phyloP scores from a whole-genome alignment of 2,329 filamentous ascomycete species.

The Pyrenophora graminea region DNA sequence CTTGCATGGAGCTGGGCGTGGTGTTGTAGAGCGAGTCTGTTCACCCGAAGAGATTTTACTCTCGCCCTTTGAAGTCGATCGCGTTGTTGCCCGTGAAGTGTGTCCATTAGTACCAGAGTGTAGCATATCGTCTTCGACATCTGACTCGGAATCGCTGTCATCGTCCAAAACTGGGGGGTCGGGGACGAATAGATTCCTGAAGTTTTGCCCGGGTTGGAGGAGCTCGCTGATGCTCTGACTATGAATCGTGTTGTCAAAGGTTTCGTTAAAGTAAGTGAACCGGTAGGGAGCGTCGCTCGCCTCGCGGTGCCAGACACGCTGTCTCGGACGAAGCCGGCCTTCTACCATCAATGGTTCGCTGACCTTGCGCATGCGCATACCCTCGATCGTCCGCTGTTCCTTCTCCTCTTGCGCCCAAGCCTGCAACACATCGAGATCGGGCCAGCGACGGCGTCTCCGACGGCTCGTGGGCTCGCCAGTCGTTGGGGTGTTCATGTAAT shows the following conservation, averaged over 20 bases:
- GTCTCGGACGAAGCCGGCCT: conserved; percentile 79
- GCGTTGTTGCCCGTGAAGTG: conserved; percentile 31
- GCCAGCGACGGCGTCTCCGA: conserved; percentile 69
- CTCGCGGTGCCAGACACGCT: conserved; percentile 79
- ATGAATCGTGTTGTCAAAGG: conserved; percentile 93
- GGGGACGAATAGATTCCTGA: conserved; percentile 87
- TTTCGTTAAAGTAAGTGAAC: conserved; percentile 99
- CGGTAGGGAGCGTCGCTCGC: conserved; percentile 91
- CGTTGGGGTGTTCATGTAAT: conserved; percentile 59
- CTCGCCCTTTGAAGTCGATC: conserved; percentile 35
- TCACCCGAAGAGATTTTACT: conserved; percentile 36
- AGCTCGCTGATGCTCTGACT: conserved; percentile 94
- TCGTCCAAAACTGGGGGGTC: conserved; percentile 72
- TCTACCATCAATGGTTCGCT: conserved; percentile 92
- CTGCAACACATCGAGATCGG: conserved; percentile 79
- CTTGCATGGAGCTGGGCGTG: conserved; percentile 47
- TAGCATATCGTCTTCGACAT: conserved; percentile 52
- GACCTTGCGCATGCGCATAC: conserved; percentile 84
- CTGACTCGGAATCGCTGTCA: conserved; percentile 63
- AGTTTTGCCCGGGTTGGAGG: conserved; percentile 80
- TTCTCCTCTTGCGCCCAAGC: conserved; percentile 92
- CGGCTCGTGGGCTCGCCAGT: conserved; percentile 50
- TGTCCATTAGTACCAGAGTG: conserved; percentile 31
- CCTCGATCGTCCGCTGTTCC: conserved; percentile 76
- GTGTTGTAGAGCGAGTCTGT: conserved; percentile 56